These are phyloP conservation scores for Emmonsia crescens DNA, from an alignment of 2,329 filamentous ascomycete species.

Conservation along the genomic window DNA sequence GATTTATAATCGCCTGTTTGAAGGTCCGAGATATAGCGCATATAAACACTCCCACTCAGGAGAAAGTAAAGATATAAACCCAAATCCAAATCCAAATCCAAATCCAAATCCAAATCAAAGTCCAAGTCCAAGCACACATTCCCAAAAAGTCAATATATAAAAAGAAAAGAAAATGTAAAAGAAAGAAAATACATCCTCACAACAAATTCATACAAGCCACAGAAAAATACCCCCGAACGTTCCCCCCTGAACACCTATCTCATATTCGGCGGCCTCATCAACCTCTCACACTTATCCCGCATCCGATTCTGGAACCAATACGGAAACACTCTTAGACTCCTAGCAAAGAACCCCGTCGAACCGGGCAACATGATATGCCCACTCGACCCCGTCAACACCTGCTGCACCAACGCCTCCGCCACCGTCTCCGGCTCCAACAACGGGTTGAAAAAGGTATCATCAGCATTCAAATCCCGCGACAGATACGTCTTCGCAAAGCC, in stretches of 20 bases:
- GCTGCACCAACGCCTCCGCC: constrained; percentile 50
- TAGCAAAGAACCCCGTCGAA: constrained; percentile 34
- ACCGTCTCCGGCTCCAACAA: constrained; percentile 51
- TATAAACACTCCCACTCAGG: too few relatives aligned
- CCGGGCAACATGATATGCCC: constrained; percentile 47
- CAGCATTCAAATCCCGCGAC: constrained; percentile 46
- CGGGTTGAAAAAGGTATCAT: constrained; percentile 42
- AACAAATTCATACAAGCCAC: too few relatives aligned
- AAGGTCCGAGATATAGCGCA: too few relatives aligned
- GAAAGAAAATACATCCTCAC: too few relatives aligned
- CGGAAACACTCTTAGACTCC: constrained; percentile 43
- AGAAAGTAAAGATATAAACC: too few relatives aligned
- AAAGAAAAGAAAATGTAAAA: too few relatives aligned
- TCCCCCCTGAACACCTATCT: not conserved
- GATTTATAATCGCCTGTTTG: too few relatives aligned
- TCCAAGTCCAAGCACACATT: too few relatives aligned
- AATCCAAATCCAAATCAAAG: too few relatives aligned
- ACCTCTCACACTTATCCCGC: constrained; percentile 30
- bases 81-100: too few relatives aligned
- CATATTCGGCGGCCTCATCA: constrained; percentile 14
- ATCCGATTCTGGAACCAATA: constrained; percentile 51
- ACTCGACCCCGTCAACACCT: constrained; percentile 48
- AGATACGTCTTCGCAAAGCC: constrained; percentile 52
- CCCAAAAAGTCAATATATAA: too few relatives aligned
- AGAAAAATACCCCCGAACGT: not conserved